Percentiles rank a stretch among this genome's conserved stretches.
phyloP scores from a whole-genome alignment of 1,139 yeast genomes.

The Chernovozyma aurita region DNA sequence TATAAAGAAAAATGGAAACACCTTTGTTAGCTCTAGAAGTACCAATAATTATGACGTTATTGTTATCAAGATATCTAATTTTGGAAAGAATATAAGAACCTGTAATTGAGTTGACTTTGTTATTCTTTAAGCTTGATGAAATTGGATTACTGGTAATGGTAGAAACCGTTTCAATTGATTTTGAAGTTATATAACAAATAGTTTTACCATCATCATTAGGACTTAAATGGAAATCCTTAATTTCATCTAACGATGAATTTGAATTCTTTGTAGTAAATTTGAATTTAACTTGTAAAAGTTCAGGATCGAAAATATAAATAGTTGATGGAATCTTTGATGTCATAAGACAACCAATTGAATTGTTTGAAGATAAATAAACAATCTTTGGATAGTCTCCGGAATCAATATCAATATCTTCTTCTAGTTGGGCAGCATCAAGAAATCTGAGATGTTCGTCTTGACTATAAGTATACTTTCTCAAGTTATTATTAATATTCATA shows the following conservation, averaged over 20 bases:
- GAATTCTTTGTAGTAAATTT: constrained; percentile 15
- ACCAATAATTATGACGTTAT: constrained; percentile 55
- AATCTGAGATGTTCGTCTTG: constrained; percentile 59
- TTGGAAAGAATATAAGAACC: constrained; percentile 45
- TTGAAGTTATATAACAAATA: constrained; percentile 54
- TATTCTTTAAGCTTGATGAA: constrained; percentile 24
- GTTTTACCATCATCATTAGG: constrained; percentile 45
- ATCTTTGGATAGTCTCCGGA: constrained; percentile 52
- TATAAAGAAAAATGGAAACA: constrained; percentile 40
- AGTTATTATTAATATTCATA: constrained; percentile 64
- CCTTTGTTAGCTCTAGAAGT: constrained; percentile 35
- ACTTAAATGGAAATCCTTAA: constrained; percentile 26
- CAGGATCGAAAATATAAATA: constrained; percentile 56
- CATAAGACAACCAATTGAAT: constrained; percentile 56
- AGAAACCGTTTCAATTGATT: constrained; percentile 49
- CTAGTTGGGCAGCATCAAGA: constrained; percentile 55
- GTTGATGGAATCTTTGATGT: constrained; percentile 59
- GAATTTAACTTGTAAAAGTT: constrained; percentile 36
- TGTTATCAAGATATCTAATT: constrained; percentile 52
- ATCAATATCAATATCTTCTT: constrained; percentile 14
- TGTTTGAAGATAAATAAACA: constrained; percentile 49
- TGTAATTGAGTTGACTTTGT: constrained; percentile 23
- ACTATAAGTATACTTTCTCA: constrained; percentile 58
- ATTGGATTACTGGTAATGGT: constrained; percentile 40
- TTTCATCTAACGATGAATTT: constrained; percentile 15